A percentile compares a stretch with the other conserved stretches of the same genome.
These are phyloP conservation scores for Coemansia sp. DNA, from an alignment of 192 early-diverging fungal genomes.

Conservation along the genomic window DNA sequence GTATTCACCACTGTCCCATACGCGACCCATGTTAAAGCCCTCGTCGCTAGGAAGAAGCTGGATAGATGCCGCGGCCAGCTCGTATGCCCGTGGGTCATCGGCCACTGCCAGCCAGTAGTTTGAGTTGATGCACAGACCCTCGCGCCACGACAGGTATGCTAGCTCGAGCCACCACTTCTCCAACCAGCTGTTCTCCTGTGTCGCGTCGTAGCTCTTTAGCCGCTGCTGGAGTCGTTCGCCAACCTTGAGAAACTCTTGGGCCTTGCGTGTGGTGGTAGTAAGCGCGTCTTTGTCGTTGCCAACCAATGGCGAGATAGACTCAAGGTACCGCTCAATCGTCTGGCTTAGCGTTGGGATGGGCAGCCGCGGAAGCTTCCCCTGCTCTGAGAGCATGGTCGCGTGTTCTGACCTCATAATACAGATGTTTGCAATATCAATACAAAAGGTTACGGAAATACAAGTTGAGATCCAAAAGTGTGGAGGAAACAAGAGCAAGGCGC, in stretches of 20 bases:
- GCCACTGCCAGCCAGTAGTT: slow-evolving; percentile 81
- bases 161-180: slow-evolving; percentile 68
- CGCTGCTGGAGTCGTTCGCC: slow-evolving; percentile 61
- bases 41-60: slow-evolving; percentile 11
- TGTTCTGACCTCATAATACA: background rate
- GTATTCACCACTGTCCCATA: slow-evolving; percentile 55
- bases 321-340: slow-evolving; percentile 58
- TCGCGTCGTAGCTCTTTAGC: slow-evolving; percentile 60
- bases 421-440: background rate
- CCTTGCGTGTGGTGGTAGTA: slow-evolving; percentile 55
- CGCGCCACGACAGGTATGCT: slow-evolving; percentile 82
- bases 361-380: slow-evolving; percentile 54
- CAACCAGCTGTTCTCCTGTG: slow-evolving; percentile 66
- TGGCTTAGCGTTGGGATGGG: slow-evolving; percentile 66
- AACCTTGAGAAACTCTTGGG: slow-evolving; percentile 50
- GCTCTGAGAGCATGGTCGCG: slow-evolving; percentile 16
- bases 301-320: slow-evolving; percentile 59
- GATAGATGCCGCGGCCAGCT: slow-evolving; percentile 27
- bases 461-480: background rate
- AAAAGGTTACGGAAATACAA: background rate
- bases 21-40: background rate
- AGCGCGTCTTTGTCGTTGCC: slow-evolving; percentile 49
- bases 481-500: background rate
- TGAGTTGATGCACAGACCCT: slow-evolving; percentile 78
- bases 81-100: slow-evolving; percentile 63